Conservation (phyloP, 1,284 basidiomycete species). For the Neotropicomus parvogracilis region DNA sequence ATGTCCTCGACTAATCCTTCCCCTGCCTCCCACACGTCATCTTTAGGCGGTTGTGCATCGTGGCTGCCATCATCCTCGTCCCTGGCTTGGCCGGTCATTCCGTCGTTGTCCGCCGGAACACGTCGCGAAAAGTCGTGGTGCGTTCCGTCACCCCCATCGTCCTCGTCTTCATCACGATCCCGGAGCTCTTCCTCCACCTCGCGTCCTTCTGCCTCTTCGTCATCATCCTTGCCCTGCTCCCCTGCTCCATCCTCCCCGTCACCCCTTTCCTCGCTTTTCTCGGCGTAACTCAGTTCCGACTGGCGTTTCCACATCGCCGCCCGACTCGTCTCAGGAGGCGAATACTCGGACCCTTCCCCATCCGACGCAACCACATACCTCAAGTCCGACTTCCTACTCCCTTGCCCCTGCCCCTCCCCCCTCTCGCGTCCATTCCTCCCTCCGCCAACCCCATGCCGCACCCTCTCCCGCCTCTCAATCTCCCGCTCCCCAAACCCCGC, state of each 20-base stretch:
- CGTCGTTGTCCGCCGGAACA: not conserved
- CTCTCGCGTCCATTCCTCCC: not conserved
- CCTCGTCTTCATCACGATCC: not conserved
- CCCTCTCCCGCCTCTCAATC: slow-evolving; percentile 8
- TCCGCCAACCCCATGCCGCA: not conserved
- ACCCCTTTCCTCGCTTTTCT: not conserved
- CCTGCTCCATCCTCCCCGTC: not conserved
- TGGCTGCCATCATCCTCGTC: not conserved
- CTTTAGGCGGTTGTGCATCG: not conserved
- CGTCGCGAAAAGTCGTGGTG: slow-evolving; percentile 16
- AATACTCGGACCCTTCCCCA: slow-evolving; percentile 25
- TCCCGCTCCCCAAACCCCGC: slow-evolving; percentile 19
- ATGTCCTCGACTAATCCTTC: not conserved
- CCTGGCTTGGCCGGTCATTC: not conserved
- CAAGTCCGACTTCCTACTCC: not conserved
- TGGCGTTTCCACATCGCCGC: slow-evolving; percentile 29
- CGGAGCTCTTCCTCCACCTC: slow-evolving; percentile 16
- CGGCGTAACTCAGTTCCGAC: not conserved
- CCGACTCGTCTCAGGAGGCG: slow-evolving; percentile 30
- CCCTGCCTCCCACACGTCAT: not conserved
- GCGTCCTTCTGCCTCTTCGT: slow-evolving; percentile 10
- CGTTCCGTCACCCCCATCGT: not conserved
- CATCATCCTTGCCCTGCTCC: not conserved
- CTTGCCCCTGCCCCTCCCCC: not conserved
- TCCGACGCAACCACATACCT: slow-evolving; percentile 17